phyloP scores from a whole-genome alignment of 768 basidiomycete species.

The Russula earlei region DNA sequence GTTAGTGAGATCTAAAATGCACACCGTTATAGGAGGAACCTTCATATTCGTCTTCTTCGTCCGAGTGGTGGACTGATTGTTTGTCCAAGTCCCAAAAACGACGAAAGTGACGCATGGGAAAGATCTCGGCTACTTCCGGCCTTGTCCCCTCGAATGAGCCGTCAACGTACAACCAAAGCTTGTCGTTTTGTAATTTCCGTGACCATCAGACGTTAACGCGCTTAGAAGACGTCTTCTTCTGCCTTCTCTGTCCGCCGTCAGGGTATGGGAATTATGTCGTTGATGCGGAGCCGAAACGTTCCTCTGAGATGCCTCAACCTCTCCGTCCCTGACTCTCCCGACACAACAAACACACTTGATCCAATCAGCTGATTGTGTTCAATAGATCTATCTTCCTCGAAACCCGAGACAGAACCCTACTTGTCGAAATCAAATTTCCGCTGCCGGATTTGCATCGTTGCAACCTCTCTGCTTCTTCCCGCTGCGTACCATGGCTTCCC shows the following conservation, averaged over 20 bases:
- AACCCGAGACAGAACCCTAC: neutral
- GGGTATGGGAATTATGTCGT: neutral
- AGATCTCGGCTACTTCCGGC: neutral
- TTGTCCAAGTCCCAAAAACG: no score
- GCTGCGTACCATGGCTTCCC: neutral
- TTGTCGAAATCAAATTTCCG: neutral
- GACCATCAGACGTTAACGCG: neutral
- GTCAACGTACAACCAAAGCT: neutral
- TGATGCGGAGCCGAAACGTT: constrained; percentile 5
- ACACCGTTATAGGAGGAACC: neutral
- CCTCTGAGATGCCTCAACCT: neutral
- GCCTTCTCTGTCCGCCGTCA: neutral
- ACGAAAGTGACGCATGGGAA: neutral
- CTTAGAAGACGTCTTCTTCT: neutral
- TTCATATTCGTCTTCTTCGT: neutral
- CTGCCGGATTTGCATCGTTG: neutral
- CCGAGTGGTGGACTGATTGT: neutral
- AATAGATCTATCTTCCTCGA: neutral
- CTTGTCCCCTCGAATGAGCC: neutral
- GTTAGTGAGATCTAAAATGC: neutral
- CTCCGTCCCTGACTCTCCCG: neutral
- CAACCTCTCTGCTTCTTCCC: neutral
- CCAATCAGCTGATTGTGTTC: constrained; percentile 7
- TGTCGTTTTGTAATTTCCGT: no score
- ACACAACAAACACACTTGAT: constrained; percentile 7